Evolutionary conservation across 768 basidiomycete genomes (phyloP), one percentile per base, ranked within the genome.

Genomic region (Auriculariales sp.): DNA sequence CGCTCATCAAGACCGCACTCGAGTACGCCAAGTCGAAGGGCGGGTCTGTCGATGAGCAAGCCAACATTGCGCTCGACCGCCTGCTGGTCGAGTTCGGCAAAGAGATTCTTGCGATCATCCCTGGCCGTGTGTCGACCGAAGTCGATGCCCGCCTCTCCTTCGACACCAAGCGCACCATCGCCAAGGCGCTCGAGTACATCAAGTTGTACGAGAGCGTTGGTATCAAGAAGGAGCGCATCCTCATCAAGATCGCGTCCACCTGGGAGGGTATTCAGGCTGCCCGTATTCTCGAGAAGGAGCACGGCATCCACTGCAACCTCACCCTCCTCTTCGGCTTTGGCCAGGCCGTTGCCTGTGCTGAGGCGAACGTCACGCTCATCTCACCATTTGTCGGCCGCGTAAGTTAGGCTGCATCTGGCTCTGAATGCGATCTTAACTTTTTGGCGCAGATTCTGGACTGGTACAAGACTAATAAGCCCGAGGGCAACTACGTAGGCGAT

Each of bases 241-340:
- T 99, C 58, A 97, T 99, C 80, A 99, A 99, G 75, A 97, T 99
- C 62, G 95, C 94, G 28, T 94, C 95, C 33, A 93, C 93, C 45
- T 99, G 90, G 88, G 95, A 98, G 70, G 95, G 95, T 68, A 99
- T 99, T 71, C 94, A 99, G 68, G 95, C 95, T 52, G 95, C 95
- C 31, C 81, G 91, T 55, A 83, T 93, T 67, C 83, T 99, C 56
- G 95, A 99, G 73, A 67, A 75, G 53, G 85, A 94, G 57, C 81
- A 95, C 52, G 77, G 75, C 54, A 98, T 99, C 68, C 93, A 94
- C 79, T 97, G 92, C 76, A 98, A 99, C 72, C 79, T 99, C 56
- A 99, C 95, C 47, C 84, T 99, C 58, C 81, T 98, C 56, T 99
- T 99, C 72, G 95, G 95, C 58, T 99, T 99, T 67, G 86, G 75